Percentiles rank a stretch among this genome's conserved stretches.
These are phyloP conservation scores for Tetragonia tetragonoides DNA, from an alignment of 148 eudicot species.

Conservation along the genomic window DNA sequence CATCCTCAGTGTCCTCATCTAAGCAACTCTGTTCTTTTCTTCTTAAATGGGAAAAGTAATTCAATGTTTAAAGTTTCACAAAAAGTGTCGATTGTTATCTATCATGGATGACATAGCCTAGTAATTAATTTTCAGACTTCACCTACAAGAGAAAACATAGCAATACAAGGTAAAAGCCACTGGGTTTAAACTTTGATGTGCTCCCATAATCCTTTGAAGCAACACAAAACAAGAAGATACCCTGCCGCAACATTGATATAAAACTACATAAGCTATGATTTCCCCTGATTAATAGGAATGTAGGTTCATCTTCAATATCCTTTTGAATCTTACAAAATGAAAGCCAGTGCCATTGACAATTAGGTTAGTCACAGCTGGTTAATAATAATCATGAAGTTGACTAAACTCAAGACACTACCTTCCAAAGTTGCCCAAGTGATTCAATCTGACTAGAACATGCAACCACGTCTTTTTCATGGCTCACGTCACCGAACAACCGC, in stretches of 20 bases:
- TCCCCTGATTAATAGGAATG: not conserved
- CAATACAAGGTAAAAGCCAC: not conserved
- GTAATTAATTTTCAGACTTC: not conserved
- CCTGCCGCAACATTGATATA: not conserved
- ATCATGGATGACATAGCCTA: not conserved
- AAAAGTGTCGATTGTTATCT: not conserved
- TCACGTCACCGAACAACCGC: constrained; percentile 41
- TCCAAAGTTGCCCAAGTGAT: constrained; percentile 47
- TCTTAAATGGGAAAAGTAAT: no score
- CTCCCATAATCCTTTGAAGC: not conserved
- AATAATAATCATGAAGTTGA: not conserved
- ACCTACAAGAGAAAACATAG: not conserved
- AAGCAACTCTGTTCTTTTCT: not conserved
- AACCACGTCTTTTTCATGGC: constrained; percentile 26
- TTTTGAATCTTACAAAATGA: not conserved
- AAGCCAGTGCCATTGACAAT: not conserved
- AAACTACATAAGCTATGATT: not conserved
- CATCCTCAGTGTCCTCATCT: not conserved
- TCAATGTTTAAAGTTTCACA: not conserved
- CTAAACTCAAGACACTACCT: constrained; percentile 36
- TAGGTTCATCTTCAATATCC: not conserved
- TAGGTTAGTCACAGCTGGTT: not conserved
- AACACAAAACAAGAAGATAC: not conserved
- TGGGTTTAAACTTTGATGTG: not conserved
- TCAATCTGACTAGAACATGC: constrained; percentile 23